phyloP scores from a whole-genome alignment of 192 early-diverging fungal species.

The Diversispora eburnea region DNA sequence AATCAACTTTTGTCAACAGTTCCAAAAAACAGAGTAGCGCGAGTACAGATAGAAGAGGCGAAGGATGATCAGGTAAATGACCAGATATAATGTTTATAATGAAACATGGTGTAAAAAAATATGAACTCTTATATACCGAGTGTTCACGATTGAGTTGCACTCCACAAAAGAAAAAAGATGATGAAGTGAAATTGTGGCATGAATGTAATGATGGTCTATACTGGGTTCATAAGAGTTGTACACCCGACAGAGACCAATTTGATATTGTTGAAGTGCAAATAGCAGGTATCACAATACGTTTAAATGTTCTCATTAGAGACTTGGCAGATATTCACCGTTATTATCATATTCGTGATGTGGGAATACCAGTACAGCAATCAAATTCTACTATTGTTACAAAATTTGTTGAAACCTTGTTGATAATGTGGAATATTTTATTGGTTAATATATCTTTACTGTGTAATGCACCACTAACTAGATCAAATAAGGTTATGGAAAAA shows the following conservation, averaged over 20 bases:
- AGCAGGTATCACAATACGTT: background rate
- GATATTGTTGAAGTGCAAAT: constrained; percentile 4
- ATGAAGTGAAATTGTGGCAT: constrained; percentile 1
- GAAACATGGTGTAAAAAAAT: background rate
- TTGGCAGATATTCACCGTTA: background rate
- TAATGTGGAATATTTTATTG: constrained; percentile 1
- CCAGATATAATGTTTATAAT: constrained; percentile 2
- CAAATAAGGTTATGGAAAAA: background rate
- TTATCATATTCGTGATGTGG: background rate
- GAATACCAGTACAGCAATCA: background rate
- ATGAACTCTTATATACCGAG: constrained; percentile 10
- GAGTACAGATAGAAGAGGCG: background rate
- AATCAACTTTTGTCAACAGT: constrained; percentile 1
- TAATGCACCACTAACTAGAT: background rate
- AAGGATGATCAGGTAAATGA: background rate
- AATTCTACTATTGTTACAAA: constrained; percentile 1
- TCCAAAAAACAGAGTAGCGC: background rate
- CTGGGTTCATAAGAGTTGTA: background rate
- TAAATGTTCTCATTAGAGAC: constrained; percentile 10
- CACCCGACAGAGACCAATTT: background rate
- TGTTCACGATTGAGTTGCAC: constrained; percentile 13
- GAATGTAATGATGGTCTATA: background rate
- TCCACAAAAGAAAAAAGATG: background rate
- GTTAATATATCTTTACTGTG: background rate
- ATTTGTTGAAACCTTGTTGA: constrained; percentile 1